Percentiles rank a stretch among this genome's conserved stretches.
Conservation (phyloP, 352 stramenopile genomes). For the Pythium rhizo-oryzae region DNA sequence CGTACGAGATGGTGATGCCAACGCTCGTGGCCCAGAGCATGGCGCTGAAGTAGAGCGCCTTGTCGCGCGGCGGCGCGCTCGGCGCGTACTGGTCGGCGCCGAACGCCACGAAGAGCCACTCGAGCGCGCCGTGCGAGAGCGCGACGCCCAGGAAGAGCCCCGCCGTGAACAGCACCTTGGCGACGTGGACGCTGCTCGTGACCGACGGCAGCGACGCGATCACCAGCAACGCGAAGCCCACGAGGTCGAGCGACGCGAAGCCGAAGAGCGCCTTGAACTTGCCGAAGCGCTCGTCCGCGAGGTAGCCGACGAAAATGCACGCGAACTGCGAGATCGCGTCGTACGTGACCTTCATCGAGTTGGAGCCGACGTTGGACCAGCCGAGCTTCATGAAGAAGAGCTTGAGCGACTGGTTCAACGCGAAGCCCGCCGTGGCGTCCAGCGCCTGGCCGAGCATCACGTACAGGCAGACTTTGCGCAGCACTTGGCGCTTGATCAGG, state of each 20-base stretch:
- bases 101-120: slow-evolving; percentile 32
- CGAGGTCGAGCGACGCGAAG: slow-evolving; percentile 19
- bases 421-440: slow-evolving; percentile 28
- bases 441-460: slow-evolving; percentile 29
- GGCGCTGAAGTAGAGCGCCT: slow-evolving; percentile 47
- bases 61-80: slow-evolving; percentile 20
- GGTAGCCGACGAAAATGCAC: slow-evolving; percentile 32
- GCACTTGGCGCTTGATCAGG: slow-evolving; percentile 27
- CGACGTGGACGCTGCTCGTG: slow-evolving; percentile 3
- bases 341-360: slow-evolving; percentile 36
- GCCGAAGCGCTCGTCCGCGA: slow-evolving; percentile 34
- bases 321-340: slow-evolving; percentile 34
- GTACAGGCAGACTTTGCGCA: slow-evolving; percentile 31
- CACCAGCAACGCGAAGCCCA: slow-evolving; percentile 27
- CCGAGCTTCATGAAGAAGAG: slow-evolving; percentile 34
- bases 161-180: slow-evolving; percentile 25
- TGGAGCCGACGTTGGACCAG: slow-evolving; percentile 30
- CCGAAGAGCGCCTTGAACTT: slow-evolving; percentile 34
- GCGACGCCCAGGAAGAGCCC: slow-evolving; percentile 33
- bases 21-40: slow-evolving; percentile 63
- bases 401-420: slow-evolving; percentile 34
- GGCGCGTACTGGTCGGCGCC: slow-evolving; percentile 37
- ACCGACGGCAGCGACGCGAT: slow-evolving; percentile 29
- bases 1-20: slow-evolving; percentile 48
- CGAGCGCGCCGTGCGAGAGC: slow-evolving; percentile 30